Evolutionary conservation across 345 rosid species (phyloP).

Genomic region (Physaria fendleri): DNA sequence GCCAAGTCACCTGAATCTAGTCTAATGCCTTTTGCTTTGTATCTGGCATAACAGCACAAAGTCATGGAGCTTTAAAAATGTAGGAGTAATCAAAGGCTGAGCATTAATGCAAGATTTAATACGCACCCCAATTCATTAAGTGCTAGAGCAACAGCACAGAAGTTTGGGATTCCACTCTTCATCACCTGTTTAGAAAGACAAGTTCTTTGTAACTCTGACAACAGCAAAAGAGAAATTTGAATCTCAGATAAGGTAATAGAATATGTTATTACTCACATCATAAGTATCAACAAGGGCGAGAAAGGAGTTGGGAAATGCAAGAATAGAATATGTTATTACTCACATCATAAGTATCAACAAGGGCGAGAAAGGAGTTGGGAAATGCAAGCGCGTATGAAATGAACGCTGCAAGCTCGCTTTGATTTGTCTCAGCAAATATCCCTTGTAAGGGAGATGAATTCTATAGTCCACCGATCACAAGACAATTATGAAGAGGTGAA

Average conservation of each 20-base stretch:
- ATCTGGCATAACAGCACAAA: conserved; percentile 42
- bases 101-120: neutral
- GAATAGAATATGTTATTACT: conserved; percentile 25
- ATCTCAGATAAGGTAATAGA: neutral
- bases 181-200: conserved; percentile 48
- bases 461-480: conserved; percentile 32
- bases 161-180: conserved; percentile 90
- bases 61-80: neutral
- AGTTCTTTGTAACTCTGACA: neutral
- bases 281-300: conserved; percentile 92
- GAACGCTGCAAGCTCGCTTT: conserved; percentile 92
- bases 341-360: conserved; percentile 92
- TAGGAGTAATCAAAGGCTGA: neutral
- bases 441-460: conserved; percentile 49
- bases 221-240: neutral
- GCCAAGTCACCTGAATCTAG: conserved; percentile 96
- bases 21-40: conserved; percentile 83
- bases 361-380: conserved; percentile 76
- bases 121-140: conserved; percentile 78
- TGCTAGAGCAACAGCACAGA: conserved; percentile 89
- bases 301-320: conserved; percentile 37
- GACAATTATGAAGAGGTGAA: neutral
- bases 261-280: conserved; percentile 52
- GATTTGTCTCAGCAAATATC: conserved; percentile 74
- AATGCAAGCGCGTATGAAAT: conserved; percentile 90